These are phyloP conservation scores for Citeromyces nyonsensis DNA, from an alignment of 805 yeast genomes.

Conservation along the genomic window DNA sequence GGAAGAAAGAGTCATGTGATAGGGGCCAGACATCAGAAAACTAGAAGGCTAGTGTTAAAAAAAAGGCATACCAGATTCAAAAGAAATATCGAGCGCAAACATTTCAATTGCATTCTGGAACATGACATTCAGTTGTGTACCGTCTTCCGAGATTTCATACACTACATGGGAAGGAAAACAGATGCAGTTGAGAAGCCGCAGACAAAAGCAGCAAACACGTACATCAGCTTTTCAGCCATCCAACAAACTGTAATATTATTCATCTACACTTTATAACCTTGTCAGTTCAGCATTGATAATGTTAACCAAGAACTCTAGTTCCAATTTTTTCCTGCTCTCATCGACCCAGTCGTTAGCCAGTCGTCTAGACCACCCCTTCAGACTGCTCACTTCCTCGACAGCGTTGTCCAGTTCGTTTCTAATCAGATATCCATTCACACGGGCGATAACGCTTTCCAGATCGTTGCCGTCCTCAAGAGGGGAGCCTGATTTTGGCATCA, in stretches of 20 bases:
- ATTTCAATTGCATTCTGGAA: no score
- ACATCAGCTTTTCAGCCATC: no score
- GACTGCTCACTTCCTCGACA: conserved; percentile 77
- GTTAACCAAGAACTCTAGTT: conserved; percentile 66
- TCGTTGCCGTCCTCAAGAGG: conserved; percentile 63
- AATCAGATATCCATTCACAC: conserved; percentile 62
- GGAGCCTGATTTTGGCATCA: conserved; percentile 65
- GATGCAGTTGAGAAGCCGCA: background rate
- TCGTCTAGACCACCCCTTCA: conserved; percentile 88
- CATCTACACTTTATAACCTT: background rate
- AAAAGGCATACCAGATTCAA: no score
- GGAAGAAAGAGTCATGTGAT: no score
- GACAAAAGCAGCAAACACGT: background rate
- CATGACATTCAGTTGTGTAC: no score
- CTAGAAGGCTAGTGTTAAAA: no score
- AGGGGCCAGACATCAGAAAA: no score
- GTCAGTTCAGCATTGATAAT: conserved; percentile 48
- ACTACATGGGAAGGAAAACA: no score
- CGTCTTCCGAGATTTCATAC: no score
- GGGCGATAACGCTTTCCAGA: conserved; percentile 76
- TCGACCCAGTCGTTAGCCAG: conserved; percentile 85
- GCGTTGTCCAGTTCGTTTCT: conserved; percentile 76
- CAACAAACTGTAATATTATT: background rate
- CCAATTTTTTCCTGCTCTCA: conserved; percentile 81
- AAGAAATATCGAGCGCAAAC: no score